phyloP scores from a whole-genome alignment of 495 filamentous ascomycete species.

The Aspergillus cavernicola region DNA sequence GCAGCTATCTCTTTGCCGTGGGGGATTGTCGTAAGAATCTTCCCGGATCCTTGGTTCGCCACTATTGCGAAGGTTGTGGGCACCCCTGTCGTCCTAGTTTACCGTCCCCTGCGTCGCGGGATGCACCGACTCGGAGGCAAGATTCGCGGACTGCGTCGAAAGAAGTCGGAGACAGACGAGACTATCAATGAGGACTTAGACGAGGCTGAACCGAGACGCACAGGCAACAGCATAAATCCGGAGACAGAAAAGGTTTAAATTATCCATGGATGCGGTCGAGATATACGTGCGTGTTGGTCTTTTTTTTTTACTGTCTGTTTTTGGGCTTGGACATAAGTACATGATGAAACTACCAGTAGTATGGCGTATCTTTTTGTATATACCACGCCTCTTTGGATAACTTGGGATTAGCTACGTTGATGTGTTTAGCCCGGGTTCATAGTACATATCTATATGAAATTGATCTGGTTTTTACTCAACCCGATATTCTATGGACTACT shows the following conservation, averaged over 20 bases:
- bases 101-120: background rate
- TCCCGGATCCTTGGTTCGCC: slow-evolving; percentile 55
- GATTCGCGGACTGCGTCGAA: slow-evolving; percentile 19
- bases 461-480: no score
- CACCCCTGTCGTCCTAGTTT: slow-evolving; percentile 20
- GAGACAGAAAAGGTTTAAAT: background rate
- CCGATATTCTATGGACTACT: no score
- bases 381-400: no score
- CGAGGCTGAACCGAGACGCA: background rate
- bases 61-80: slow-evolving; percentile 22
- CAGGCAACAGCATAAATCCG: background rate
- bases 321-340: no score
- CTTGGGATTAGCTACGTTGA: no score
- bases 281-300: no score
- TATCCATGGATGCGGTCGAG: no score
- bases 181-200: background rate
- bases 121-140: slow-evolving; percentile 6
- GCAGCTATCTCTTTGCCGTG: slow-evolving; percentile 70
- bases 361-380: no score
- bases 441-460: no score
- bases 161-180: background rate
- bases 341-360: no score
- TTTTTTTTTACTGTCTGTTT: no score
- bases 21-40: slow-evolving; percentile 65
- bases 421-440: no score